These are phyloP conservation scores for Pezicula neosporulosa DNA, from an alignment of 2,329 filamentous ascomycete species.

Conservation along the genomic window DNA sequence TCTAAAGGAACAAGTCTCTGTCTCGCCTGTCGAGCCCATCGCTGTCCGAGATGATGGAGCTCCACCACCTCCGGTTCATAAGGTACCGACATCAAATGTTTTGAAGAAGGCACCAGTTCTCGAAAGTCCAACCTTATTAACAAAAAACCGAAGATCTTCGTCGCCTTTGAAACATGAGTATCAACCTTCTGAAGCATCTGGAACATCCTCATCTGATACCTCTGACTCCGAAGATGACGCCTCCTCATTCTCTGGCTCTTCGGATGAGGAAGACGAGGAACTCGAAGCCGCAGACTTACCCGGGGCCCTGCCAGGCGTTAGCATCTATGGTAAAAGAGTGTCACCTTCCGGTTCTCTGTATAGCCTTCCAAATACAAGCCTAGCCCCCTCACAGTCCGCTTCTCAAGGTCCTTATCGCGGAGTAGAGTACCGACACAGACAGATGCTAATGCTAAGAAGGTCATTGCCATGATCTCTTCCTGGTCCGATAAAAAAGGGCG, in stretches of 20 bases:
- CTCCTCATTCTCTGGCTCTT: slow-evolving; percentile 41
- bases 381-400: slow-evolving; percentile 77
- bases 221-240: slow-evolving; percentile 53
- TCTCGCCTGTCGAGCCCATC: slow-evolving; percentile 3
- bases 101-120: slow-evolving; percentile 28
- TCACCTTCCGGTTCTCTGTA: slow-evolving; percentile 21
- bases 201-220: slow-evolving; percentile 50
- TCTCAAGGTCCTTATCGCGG: slow-evolving; percentile 69
- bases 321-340: slow-evolving; percentile 9
- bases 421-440: slow-evolving; percentile 43
- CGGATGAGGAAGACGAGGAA: slow-evolving; percentile 55
- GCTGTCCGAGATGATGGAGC: slow-evolving; percentile 15
- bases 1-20: slow-evolving; percentile 6
- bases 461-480: slow-evolving; percentile 54
- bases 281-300: slow-evolving; percentile 43
- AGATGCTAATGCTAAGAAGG: slow-evolving; percentile 36
- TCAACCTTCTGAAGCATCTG: slow-evolving; percentile 72
- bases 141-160: slow-evolving; percentile 67
- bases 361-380: slow-evolving; percentile 38
- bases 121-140: slow-evolving; percentile 19
- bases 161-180: slow-evolving; percentile 98
- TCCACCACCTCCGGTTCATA: slow-evolving; percentile 26
- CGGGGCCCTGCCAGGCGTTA: slow-evolving; percentile 26
- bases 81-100: slow-evolving; percentile 37
- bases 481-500: slow-evolving; percentile 57